Conservation (phyloP, 208 protist genomes). For the Naegleria fowleri region DNA sequence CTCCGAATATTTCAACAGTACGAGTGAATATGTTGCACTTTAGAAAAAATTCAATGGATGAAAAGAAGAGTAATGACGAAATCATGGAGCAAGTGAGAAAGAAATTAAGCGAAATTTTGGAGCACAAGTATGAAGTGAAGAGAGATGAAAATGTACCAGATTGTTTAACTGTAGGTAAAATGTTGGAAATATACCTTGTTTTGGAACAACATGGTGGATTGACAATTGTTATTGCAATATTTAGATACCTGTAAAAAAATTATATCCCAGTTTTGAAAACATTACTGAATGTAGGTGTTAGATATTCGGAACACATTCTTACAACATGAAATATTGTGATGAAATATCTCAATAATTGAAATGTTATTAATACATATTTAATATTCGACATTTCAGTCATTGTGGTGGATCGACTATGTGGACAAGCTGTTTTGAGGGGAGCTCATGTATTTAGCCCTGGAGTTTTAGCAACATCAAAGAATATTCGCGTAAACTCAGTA, state of each 20-base stretch:
- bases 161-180: not conserved
- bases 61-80: not conserved
- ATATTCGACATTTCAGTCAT: no score
- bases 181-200: no score
- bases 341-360: no score
- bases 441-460: slow-evolving; percentile 70
- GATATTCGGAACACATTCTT: no score
- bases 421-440: slow-evolving; percentile 73
- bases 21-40: not conserved
- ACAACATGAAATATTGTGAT: no score
- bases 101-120: not conserved
- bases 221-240: no score
- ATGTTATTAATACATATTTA: no score
- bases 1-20: not conserved
- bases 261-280: not conserved
- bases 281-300: not conserved
- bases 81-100: not conserved
- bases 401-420: slow-evolving; percentile 65
- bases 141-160: not conserved
- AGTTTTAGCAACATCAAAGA: slow-evolving; percentile 37
- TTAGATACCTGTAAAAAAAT: not conserved
- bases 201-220: no score
- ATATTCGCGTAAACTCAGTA: slow-evolving; percentile 15
- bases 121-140: not conserved
- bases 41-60: not conserved